Evolutionary conservation across 148 eudicot genomes (phyloP).

Genomic region (Rhododendron ovatum): DNA sequence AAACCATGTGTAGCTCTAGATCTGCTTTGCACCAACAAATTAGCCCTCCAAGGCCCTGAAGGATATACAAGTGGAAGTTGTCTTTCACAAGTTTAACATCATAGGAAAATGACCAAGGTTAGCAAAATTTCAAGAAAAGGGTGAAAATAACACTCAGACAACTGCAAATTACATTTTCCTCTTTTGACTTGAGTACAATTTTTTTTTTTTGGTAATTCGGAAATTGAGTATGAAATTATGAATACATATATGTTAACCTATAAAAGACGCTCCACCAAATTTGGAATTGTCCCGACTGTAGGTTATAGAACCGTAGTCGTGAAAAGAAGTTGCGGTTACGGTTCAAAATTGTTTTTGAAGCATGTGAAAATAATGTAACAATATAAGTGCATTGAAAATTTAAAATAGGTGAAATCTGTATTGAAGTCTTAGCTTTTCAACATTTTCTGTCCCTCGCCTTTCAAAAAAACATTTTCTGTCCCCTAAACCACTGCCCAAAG

Average conservation of each 20-base stretch:
- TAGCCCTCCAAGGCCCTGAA: conserved; percentile 9
- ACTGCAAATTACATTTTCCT: background rate
- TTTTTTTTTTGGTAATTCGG: background rate
- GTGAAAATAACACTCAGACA: background rate
- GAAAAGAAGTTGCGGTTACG: background rate
- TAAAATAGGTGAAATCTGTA: background rate
- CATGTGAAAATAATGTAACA: background rate
- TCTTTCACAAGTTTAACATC: background rate
- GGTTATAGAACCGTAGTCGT: background rate
- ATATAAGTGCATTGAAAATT: background rate
- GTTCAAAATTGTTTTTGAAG: background rate
- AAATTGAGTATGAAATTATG: too few species aligned
- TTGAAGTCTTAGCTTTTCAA: background rate
- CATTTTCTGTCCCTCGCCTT: background rate
- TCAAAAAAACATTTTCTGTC: background rate
- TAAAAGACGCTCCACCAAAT: background rate
- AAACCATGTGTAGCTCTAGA: background rate
- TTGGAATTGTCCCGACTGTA: background rate
- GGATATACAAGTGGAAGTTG: background rate
- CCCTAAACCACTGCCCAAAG: background rate
- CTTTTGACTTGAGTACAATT: background rate
- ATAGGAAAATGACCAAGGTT: background rate
- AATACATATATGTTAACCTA: background rate
- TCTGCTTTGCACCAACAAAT: conserved; percentile 4
- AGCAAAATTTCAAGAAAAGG: background rate